Evolutionary conservation across 2,329 filamentous ascomycete species (phyloP).

Genomic region (Amphichorda felina): DNA sequence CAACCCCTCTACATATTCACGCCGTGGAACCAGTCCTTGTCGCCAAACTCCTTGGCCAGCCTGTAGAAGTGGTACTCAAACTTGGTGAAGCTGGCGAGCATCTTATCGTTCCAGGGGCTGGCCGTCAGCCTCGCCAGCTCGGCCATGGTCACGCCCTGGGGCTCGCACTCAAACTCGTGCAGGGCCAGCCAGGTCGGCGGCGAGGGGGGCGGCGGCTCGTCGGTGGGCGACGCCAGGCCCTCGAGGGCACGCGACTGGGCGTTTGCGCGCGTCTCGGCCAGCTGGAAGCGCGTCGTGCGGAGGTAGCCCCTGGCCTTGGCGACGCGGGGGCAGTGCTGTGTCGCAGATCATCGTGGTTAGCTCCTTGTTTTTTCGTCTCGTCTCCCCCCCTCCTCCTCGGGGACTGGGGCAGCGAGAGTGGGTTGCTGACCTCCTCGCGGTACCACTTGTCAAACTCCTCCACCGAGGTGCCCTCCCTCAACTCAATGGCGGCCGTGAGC

Average conservation of each 20-base stretch:
- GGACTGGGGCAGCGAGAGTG: too few relatives aligned
- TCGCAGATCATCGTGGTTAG: neutral
- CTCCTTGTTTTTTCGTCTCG: neutral
- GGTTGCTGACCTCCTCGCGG: slow-evolving; percentile 8
- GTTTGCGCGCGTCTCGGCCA: slow-evolving; percentile 9
- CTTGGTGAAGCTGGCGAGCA: neutral
- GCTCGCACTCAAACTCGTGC: slow-evolving; percentile 4
- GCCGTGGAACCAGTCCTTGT: slow-evolving; percentile 1
- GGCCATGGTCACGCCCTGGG: neutral
- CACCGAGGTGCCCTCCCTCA: slow-evolving; percentile 4
- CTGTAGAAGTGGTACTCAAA: neutral
- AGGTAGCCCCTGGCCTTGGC: slow-evolving; percentile 9
- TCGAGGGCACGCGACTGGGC: slow-evolving; percentile 10
- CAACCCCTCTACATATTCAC: neutral
- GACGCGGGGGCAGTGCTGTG: slow-evolving; percentile 2
- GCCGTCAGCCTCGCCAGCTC: neutral
- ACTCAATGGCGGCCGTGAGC: slow-evolving; percentile 3
- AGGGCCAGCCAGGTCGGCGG: slow-evolving; percentile 9
- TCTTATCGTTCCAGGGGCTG: neutral
- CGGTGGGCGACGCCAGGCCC: slow-evolving; percentile 7
- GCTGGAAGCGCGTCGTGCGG: slow-evolving; percentile 10
- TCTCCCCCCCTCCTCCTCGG: too few relatives aligned
- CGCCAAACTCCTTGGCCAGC: slow-evolving; percentile 1
- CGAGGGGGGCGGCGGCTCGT: slow-evolving; percentile 7
- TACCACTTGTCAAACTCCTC: slow-evolving; percentile 12